phyloP scores from a whole-genome alignment of 2,329 filamentous ascomycete genomes.

The Phymatotrichopsis omnivora region DNA sequence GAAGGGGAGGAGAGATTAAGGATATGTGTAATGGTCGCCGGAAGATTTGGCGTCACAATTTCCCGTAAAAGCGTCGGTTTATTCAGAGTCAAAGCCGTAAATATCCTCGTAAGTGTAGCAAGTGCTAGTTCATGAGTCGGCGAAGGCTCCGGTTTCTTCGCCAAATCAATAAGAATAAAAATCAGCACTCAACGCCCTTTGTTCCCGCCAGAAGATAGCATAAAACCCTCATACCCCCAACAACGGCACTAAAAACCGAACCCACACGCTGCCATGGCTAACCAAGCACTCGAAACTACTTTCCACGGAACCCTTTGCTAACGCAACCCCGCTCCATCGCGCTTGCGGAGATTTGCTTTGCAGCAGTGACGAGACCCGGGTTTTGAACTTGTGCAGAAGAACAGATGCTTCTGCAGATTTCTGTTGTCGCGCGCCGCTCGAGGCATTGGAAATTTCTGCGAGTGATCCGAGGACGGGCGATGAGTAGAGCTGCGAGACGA shows the following conservation, averaged over 20 bases:
- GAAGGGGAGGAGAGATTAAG: conserved; percentile 14
- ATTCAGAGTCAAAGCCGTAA: conserved; percentile 24
- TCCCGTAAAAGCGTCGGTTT: conserved; percentile 29
- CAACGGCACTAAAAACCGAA: conserved; percentile 28
- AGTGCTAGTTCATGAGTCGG: conserved; percentile 23
- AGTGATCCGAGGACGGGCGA: conserved; percentile 20
- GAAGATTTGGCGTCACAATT: conserved; percentile 30
- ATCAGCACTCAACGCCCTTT: too few relatives aligned
- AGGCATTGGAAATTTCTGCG: conserved; percentile 4
- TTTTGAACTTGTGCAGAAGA: conserved; percentile 30
- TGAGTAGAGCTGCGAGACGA: conserved; percentile 17
- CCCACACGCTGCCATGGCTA: conserved; percentile 25
- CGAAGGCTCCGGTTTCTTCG: conserved; percentile 27
- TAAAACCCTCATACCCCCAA: conserved; percentile 16
- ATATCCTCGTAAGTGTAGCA: conserved; percentile 27
- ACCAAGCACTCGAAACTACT: conserved; percentile 25
- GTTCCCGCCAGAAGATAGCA: background rate
- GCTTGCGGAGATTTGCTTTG: conserved; percentile 25
- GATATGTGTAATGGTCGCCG: conserved; percentile 21
- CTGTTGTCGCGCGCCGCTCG: conserved; percentile 2
- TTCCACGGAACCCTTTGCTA: conserved; percentile 30
- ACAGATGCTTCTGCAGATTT: conserved; percentile 20
- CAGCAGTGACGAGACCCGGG: conserved; percentile 29
- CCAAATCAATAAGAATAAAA: conserved; percentile 6
- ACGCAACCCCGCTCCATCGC: conserved; percentile 27